Evolutionary conservation across 2,329 filamentous ascomycete species (phyloP).

Genomic region (Penicillium sp.): DNA sequence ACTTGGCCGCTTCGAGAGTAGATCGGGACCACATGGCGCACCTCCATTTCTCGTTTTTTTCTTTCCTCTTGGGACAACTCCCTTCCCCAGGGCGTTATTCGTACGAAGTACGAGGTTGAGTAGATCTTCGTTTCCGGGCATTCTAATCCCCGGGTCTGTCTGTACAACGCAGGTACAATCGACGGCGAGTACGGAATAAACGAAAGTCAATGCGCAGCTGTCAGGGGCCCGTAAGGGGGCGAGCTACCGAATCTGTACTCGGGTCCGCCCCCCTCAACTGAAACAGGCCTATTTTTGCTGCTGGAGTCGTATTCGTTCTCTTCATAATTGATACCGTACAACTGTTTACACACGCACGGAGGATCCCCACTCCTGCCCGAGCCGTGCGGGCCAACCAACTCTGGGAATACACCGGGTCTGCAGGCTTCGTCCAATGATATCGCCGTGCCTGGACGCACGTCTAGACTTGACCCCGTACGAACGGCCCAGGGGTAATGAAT

Average conservation of each 20-base stretch:
- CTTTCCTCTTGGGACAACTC: background rate
- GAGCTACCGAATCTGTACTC: background rate
- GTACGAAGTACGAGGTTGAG: background rate
- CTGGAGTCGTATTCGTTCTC: no score
- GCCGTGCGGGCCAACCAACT: constrained; percentile 17
- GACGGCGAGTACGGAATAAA: background rate
- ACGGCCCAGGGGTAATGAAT: constrained; percentile 5
- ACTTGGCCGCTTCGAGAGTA: constrained; percentile 11
- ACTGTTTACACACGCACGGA: background rate
- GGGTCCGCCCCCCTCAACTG: background rate
- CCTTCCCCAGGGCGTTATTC: background rate
- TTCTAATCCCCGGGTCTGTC: background rate
- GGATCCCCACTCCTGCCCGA: constrained; percentile 4
- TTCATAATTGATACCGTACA: background rate
- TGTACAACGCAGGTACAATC: background rate
- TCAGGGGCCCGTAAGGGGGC: background rate
- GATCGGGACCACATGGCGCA: constrained; percentile 19
- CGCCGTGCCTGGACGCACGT: constrained; percentile 17
- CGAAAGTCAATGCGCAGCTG: background rate
- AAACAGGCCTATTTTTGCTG: background rate
- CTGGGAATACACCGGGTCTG: constrained; percentile 1
- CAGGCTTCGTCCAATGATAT: constrained; percentile 7
- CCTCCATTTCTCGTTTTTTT: constrained; percentile 14
- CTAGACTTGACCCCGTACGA: constrained; percentile 11
- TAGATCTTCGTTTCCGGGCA: background rate